Conservation (phyloP, 495 filamentous ascomycete genomes). For the Sporormia fimetaria region DNA sequence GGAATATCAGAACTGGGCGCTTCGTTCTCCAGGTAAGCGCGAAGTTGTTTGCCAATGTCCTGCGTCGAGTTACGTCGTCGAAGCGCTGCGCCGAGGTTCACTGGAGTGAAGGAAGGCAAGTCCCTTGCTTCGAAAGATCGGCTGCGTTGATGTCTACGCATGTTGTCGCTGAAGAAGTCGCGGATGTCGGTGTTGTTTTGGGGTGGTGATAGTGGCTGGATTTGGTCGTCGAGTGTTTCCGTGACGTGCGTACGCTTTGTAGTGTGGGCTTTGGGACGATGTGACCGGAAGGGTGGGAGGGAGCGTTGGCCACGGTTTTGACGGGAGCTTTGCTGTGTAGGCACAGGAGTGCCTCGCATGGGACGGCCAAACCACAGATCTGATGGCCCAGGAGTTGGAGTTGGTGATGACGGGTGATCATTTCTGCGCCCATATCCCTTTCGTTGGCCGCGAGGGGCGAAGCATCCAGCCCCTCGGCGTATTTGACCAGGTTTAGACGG, state of each 20-base stretch:
- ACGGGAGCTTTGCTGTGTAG: conserved; percentile 1
- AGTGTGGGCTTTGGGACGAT: too few species aligned
- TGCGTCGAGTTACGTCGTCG: not conserved
- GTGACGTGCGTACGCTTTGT: not conserved
- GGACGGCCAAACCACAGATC: not conserved
- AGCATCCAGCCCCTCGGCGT: too few species aligned
- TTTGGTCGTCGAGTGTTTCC: not conserved
- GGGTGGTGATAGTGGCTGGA: conserved; percentile 4
- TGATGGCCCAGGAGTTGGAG: not conserved
- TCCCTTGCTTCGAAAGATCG: not conserved
- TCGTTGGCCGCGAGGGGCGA: not conserved
- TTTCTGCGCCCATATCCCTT: too few species aligned
- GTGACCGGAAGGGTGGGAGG: not conserved
- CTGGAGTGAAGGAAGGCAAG: conserved; percentile 1
- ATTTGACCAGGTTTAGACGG: too few species aligned
- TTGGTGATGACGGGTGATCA: not conserved
- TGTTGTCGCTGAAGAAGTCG: conserved; percentile 17
- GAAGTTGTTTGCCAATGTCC: conserved; percentile 3
- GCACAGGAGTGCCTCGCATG: not conserved
- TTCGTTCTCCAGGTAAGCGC: not conserved
- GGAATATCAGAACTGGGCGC: not conserved
- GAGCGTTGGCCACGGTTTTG: not conserved
- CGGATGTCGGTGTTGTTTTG: conserved; percentile 27
- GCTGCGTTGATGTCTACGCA: not conserved
- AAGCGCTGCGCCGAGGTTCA: not conserved